phyloP scores from a whole-genome alignment of 345 rosid genomes.

The Psidium friedrichsthalianum region DNA sequence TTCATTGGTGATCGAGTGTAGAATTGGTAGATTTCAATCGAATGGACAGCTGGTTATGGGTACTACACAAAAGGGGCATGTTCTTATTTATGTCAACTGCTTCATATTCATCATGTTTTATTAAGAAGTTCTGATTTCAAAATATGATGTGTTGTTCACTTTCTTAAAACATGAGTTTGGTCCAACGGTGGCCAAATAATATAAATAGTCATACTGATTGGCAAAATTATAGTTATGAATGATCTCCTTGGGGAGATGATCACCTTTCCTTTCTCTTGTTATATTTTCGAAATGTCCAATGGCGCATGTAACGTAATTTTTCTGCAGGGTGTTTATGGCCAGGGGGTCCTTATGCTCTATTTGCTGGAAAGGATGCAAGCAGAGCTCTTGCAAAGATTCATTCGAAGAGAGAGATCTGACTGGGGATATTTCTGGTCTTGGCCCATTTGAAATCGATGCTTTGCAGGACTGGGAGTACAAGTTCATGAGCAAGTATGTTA shows the following conservation, averaged over 20 bases:
- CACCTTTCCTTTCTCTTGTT: background rate
- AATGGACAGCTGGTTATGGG: background rate
- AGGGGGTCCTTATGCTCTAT: slow-evolving; percentile 92
- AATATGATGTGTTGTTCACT: background rate
- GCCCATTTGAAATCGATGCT: slow-evolving; percentile 91
- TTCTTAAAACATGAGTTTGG: background rate
- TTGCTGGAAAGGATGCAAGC: slow-evolving; percentile 97
- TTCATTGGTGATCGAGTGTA: background rate
- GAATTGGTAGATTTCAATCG: background rate
- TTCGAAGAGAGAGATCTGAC: slow-evolving; percentile 90
- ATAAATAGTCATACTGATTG: background rate
- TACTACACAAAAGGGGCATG: background rate
- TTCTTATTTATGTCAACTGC: background rate
- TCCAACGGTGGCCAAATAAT: background rate
- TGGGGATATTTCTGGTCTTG: slow-evolving; percentile 88
- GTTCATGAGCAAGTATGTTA: slow-evolving; percentile 94
- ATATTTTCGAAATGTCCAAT: background rate
- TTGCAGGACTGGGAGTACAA: slow-evolving; percentile 98
- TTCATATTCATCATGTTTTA: background rate
- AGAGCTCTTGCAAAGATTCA: slow-evolving; percentile 99
- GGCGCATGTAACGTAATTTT: background rate
- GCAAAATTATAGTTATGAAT: background rate
- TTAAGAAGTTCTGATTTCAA: background rate
- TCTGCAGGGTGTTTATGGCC: slow-evolving; percentile 94
- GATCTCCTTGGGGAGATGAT: background rate